Evolutionary conservation across 805 yeast species (phyloP), one percentile per base, ranked within the genome.

Genomic region (Cyberlindnera galapagoensis): DNA sequence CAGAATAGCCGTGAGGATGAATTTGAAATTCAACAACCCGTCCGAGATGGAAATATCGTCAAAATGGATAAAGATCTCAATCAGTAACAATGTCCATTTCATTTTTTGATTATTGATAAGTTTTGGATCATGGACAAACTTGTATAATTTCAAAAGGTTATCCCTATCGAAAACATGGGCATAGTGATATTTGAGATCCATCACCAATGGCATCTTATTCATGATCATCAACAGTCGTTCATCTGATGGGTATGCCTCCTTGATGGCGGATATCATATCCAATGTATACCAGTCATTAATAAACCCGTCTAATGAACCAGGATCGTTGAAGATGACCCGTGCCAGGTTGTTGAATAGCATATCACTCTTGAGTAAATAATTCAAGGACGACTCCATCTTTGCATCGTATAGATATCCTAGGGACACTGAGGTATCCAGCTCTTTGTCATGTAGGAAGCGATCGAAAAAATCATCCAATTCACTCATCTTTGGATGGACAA

Each of bases 1-100:
- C 13, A 47, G 26, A 2, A 44, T 25, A 2, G 34, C 21, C 2
- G 46, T 45, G 7, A 43, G 33, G 6, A 34, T 32, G 20, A 28
- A 38, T 29, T 46, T 43, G 42, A 42, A 46, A 26, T 39, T 32
- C 13, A 40, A 15, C 0, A 35, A 16, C 24, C 40, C 38, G 9
- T 16, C 21, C 1, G 30, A 25, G 13, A 42, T 16, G 6, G 39
- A 14, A 5, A n/a, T 10, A 4, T 16, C 26, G 14, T 33, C 36
- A 30, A 30, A 35, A 14, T 22, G 21, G 18, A 26, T 9, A 8
- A 39, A 18, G 15, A 38, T 25, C 12, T 35, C 37, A 18, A 38
- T 23, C 11, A 42, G 10, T 28, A 42, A 42, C 28, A 36, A 34
- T 16, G 39, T 16, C 9, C 36, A n/a, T 17, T 36, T 38, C 18